Base-by-base conservation (phyloP, 768 basidiomycete species). In the Suillus alpinus region DNA sequence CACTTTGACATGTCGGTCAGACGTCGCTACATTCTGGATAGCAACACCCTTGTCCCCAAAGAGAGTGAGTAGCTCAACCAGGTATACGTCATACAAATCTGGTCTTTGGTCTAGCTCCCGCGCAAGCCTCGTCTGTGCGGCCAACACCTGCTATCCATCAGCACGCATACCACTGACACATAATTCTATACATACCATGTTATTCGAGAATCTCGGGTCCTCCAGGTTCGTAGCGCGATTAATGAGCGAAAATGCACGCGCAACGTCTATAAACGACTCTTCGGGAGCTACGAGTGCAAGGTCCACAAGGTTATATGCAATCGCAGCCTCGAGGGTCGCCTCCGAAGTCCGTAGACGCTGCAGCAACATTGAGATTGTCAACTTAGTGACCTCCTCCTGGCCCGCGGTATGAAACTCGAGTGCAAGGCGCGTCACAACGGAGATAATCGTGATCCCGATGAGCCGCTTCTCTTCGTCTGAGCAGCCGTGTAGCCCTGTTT, bases 21-120 rank as follows among this genome's bases (percentile, higher is more conserved):
- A 78, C 4, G 86, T 83, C 56, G 88, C 88, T 18, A 86, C 72
- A 69, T 93, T 92, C 71, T 97, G 95, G 34, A 96, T 92, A 6
- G 88, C 89, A 13, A 95, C 85, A 23, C 94, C 94, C 74, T 95
- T 95, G 68, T 97, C 95, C 6, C 87, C 85, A 71, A 96, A 97
- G 16, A 97, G 78, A 0, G 86, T 84, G 43, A 98, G 79, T 8
- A 96, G 79, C 69, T 98, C 94, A n/a, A 85, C 77, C 10, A 98
- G 77, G 71, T 95, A 97, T 6, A 81, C 77, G 59, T 87, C 85
- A 65, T 90, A 92, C 14, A 93, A 80, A 65, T 94, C 92, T 4
- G 91, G 85, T 40, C 91, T 82, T 43, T 82, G 81, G 66, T 81
- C 75, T 31, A 96, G 71, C 65, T 94, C 92, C 69, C 88, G 87